Evolutionary conservation across 1,284 basidiomycete genomes (phyloP).

Genomic region (Phenoliferia sp.): DNA sequence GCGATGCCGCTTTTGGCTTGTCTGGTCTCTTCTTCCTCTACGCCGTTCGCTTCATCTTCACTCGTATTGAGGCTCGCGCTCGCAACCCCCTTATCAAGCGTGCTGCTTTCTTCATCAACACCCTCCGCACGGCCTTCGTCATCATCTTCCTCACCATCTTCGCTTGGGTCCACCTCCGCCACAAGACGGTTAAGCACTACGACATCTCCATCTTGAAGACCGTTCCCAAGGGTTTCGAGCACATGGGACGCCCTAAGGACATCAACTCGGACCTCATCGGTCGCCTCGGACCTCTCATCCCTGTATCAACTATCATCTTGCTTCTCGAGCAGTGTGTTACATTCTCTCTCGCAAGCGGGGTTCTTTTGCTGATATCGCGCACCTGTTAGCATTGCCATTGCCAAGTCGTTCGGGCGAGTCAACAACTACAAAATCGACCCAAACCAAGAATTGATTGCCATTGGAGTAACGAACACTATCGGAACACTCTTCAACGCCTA

Average conservation of each 20-base stretch:
- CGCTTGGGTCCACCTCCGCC: conserved; percentile 73
- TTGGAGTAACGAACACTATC: conserved; percentile 77
- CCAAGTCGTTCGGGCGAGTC: conserved; percentile 80
- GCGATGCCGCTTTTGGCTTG: conserved; percentile 89
- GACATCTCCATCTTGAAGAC: conserved; percentile 79
- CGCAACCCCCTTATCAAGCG: conserved; percentile 48
- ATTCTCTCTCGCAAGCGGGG: not conserved
- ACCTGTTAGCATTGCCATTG: conserved; percentile 48
- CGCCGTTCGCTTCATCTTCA: conserved; percentile 63
- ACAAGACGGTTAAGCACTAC: conserved; percentile 53
- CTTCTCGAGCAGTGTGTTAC: conserved; percentile 65
- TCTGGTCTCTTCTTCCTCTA: conserved; percentile 72
- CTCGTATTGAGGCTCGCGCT: conserved; percentile 38
- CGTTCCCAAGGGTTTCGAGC: conserved; percentile 54
- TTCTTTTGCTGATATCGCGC: not conserved
- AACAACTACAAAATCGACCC: conserved; percentile 95
- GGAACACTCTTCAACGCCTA: conserved; percentile 56
- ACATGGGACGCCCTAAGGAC: conserved; percentile 57
- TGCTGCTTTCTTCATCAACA: conserved; percentile 77
- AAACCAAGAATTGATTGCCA: conserved; percentile 95
- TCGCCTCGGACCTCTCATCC: conserved; percentile 71
- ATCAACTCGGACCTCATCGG: conserved; percentile 57
- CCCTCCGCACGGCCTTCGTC: conserved; percentile 76
- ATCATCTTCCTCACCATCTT: conserved; percentile 79
- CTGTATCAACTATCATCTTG: conserved; percentile 89